Base-by-base conservation (phyloP, 192 early-diverging fungal species). In the Irineochytrium annulatum region DNA sequence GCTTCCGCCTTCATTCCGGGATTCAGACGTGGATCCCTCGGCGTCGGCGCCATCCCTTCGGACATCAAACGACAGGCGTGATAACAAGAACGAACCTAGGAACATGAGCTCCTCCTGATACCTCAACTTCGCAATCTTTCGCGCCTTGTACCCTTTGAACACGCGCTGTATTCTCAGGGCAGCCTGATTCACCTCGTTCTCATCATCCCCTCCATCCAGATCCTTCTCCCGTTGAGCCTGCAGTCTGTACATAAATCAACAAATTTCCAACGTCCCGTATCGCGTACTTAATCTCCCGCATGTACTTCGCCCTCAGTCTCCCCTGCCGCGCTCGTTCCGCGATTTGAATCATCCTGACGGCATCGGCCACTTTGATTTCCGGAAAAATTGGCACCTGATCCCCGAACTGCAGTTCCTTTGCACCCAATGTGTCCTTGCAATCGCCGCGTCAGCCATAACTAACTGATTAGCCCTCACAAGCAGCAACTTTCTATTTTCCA, bases 321-420 rank as follows among this genome's bases (percentile, higher is more conserved):
- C 80, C 80, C 48, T 85, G 81, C 34, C 83, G 61, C 2, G 77
- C 81, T 3, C 83, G 65, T 69, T 85, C 83, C 45, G 73, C 80
- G 29, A 72, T 67, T 52, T 85, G 83, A 54, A 85, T 75, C 44
- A 80, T 73, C 31, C 63, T 65, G 19, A 83, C 69, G 4, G 83
- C 83, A 13, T 83, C 78, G 11, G 56, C 13, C 5, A 73, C 19
- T 35, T 57, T 61, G 14, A 84, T 56, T 24, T 74, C 77, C 20
- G 77, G 76, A 45, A 82, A 82, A 1, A 79, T 43, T 22, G 74
- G 65, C 19, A 57, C 31, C 4, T 24, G 39, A 29, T 80, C 76
- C 1, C 73, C 77, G 45, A 76, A 60, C 1, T 60, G 58, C 2
- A 83, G 35, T 27, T 66, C 61, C 52, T 76, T 78, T 0, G 82